These are phyloP conservation scores for Aspergillus sparsus DNA, from an alignment of 495 filamentous ascomycete genomes.

Conservation along the genomic window DNA sequence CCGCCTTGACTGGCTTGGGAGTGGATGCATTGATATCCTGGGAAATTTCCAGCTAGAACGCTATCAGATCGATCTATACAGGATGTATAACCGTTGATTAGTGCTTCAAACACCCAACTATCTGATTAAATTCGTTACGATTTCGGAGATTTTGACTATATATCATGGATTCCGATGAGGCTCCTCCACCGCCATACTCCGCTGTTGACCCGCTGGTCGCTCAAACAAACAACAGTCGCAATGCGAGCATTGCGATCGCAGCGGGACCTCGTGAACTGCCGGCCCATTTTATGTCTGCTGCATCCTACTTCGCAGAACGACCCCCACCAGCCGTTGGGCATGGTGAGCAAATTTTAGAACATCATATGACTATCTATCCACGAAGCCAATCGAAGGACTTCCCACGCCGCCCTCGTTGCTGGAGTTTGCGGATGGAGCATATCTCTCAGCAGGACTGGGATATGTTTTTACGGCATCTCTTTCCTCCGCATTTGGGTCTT, in stretches of 20 bases:
- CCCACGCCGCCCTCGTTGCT: constrained; percentile 46
- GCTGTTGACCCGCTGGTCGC: constrained; percentile 43
- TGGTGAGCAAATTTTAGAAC: constrained; percentile 32
- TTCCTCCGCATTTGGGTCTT: constrained; percentile 44
- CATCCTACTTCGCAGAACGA: constrained; percentile 48
- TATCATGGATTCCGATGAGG: constrained; percentile 46
- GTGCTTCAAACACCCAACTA: constrained; percentile 6
- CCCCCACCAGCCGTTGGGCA: constrained; percentile 31
- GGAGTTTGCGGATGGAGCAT: constrained; percentile 39
- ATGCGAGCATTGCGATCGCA: constrained; percentile 12
- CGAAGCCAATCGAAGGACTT: constrained; percentile 50
- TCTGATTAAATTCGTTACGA: not conserved
- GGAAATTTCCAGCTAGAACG: not conserved
- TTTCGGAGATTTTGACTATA: not conserved
- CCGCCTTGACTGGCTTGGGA: constrained; percentile 17
- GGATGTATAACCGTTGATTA: constrained; percentile 27
- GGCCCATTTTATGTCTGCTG: constrained; percentile 44
- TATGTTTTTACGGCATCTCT: constrained; percentile 50
- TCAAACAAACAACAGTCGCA: constrained; percentile 29
- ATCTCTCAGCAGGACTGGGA: constrained; percentile 54
- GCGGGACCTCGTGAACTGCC: constrained; percentile 24
- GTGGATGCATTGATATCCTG: not conserved
- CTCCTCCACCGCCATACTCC: constrained; percentile 49
- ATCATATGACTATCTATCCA: constrained; percentile 48
- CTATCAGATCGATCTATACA: constrained; percentile 30